Conservation (phyloP, 2,329 filamentous ascomycete genomes). For the Trichophyton equinum region DNA sequence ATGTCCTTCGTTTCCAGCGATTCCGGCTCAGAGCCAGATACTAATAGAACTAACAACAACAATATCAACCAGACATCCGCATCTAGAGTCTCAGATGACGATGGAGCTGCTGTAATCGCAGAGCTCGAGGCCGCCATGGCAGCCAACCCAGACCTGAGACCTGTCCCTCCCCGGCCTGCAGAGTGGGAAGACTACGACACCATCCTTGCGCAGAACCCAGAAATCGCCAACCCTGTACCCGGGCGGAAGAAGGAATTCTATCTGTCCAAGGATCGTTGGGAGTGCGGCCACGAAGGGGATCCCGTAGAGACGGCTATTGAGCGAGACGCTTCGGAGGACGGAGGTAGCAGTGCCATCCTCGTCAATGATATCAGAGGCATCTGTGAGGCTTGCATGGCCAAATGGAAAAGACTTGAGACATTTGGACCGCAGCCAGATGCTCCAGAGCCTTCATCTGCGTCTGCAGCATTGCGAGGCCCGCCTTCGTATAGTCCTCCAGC, state of each 20-base stretch:
- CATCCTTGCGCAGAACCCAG: constrained; percentile 12
- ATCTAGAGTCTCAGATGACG: not conserved
- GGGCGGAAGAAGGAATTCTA: constrained; percentile 8
- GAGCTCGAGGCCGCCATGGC: constrained; percentile 13
- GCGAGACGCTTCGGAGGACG: constrained; percentile 3
- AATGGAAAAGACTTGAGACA: constrained; percentile 12
- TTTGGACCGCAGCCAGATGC: not conserved
- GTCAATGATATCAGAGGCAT: constrained; percentile 13
- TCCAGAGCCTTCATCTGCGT: not conserved
- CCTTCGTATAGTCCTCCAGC: constrained; percentile 2
- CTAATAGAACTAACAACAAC: not conserved
- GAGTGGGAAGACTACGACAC: constrained; percentile 15
- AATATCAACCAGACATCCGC: too few relatives aligned
- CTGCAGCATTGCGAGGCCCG: not conserved
- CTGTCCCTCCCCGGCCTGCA: constrained; percentile 4
- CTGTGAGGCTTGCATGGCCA: constrained; percentile 13
- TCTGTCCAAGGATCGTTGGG: constrained; percentile 14
- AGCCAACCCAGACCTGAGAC: constrained; percentile 11
- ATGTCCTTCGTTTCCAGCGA: not conserved
- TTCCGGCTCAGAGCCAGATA: not conserved
- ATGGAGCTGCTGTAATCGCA: constrained; percentile 9
- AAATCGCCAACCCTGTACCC: constrained; percentile 11
- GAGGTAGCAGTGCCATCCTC: not conserved
- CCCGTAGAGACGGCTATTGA: constrained; percentile 11
- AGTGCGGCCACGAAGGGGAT: constrained; percentile 13